These are phyloP conservation scores for Beauveria rudraprayagi DNA, from an alignment of 2,329 filamentous ascomycete species.

Conservation along the genomic window DNA sequence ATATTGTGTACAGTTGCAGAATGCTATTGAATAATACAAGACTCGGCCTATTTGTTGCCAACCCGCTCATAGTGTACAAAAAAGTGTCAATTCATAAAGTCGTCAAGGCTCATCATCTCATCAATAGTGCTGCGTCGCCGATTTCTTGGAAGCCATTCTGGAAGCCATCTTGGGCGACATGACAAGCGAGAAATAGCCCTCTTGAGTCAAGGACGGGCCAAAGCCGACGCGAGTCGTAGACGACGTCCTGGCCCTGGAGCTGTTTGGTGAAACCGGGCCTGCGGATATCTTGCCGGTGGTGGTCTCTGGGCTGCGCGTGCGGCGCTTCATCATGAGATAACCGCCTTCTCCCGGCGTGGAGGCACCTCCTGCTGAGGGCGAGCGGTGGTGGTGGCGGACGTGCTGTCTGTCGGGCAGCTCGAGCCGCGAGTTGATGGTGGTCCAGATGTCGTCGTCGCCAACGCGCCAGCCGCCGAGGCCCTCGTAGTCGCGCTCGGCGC, in stretches of 20 bases:
- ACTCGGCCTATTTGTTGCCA: not conserved
- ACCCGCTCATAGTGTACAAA: not conserved
- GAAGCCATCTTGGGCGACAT: constrained; percentile 20
- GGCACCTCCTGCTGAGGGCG: constrained; percentile 29
- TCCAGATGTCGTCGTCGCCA: constrained; percentile 40
- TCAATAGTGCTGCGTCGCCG: constrained; percentile 9
- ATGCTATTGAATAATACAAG: not conserved
- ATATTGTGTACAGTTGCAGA: not conserved
- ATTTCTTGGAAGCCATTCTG: constrained; percentile 23
- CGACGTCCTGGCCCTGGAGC: constrained; percentile 40
- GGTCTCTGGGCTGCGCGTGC: constrained; percentile 26
- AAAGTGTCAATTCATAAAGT: not conserved
- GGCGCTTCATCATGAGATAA: constrained; percentile 37
- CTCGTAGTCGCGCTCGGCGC: constrained; percentile 49
- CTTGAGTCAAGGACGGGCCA: constrained; percentile 20
- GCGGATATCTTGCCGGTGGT: constrained; percentile 13
- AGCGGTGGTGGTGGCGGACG: constrained; percentile 34
- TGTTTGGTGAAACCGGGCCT: constrained; percentile 33
- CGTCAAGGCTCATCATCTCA: not conserved
- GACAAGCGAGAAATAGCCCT: constrained; percentile 36
- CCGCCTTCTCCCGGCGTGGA: constrained; percentile 32
- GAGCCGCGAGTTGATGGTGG: constrained; percentile 43
- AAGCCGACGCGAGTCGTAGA: constrained; percentile 30
- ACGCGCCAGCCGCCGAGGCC: constrained; percentile 52
- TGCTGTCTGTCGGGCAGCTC: constrained; percentile 38